Evolutionary conservation across 176 grass and related monocot species (phyloP), one percentile per base, ranked within the genome.

Genomic region (Juncus inflexus): DNA sequence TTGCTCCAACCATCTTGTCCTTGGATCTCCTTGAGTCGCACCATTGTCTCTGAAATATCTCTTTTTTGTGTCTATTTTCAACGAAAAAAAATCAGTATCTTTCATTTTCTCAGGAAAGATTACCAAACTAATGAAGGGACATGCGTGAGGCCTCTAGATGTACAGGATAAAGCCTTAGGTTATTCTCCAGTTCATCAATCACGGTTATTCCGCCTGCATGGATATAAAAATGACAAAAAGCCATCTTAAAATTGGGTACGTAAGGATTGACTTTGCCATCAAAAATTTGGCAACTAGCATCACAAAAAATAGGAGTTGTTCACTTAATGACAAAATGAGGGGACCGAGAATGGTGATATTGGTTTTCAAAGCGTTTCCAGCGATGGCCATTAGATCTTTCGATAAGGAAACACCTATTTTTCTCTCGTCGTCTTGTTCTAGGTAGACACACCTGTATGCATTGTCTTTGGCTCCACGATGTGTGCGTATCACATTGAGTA

Each of bases 211-310:
- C 90, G 1, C 90, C 90, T 8, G 90, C 90, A 76, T 95, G 90
- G 83, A 90, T 90, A 78, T 86, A 95, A 55, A 95, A 95, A 76
- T 87, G 86, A 73, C 90, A 83, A 63, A 95, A 95, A 28, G 90
- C 83, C 1, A 90, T 80, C 80, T 90, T 95, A 78, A 95, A 95
- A 55, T 95, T 78, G 12, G 86, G 90, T 69, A 90, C 90, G 72
- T 95, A 95, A 0, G 81, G 80, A 78, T 90, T 95, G 36, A 78
- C 60, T 81, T 90, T 95, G 67, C 63, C 80, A 16, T 84, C 87
- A 73, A 87, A 84, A 7, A 90, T 80, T 90, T 95, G 9, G 72
- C 60, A 0, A 95, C 64, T 3, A 95, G 83, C 16, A 86, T 90
- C 12, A 74, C 55, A 28, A 95, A 87, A 87, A 95, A 95, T 57